Evolutionary conservation across 2,329 filamentous ascomycete species (phyloP).

Genomic region (Trichoderma hamatum): DNA sequence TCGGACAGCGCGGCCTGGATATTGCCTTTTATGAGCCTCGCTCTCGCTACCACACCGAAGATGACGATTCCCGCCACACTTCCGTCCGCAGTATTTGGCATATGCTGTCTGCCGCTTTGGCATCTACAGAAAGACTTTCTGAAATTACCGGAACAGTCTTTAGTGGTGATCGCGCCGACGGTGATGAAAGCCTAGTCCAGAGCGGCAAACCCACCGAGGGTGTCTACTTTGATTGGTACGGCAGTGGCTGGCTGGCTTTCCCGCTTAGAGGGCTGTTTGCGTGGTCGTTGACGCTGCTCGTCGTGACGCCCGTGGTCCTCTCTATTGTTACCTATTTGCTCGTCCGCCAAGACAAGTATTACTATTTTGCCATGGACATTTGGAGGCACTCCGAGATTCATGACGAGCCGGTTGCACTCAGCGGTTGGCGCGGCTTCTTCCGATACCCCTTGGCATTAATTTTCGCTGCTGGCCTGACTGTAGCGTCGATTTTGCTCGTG

Average conservation of each 20-base stretch:
- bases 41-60: conserved; percentile 84
- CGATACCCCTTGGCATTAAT: conserved; percentile 77
- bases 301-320: conserved; percentile 75
- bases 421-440: conserved; percentile 81
- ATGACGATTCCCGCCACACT: conserved; percentile 83
- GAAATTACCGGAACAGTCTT: conserved; percentile 69
- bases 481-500: conserved; percentile 74
- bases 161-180: conserved; percentile 58
- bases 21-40: conserved; percentile 89
- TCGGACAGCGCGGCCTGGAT: conserved; percentile 86
- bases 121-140: conserved; percentile 72
- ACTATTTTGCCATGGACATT: conserved; percentile 72
- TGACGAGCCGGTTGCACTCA: conserved; percentile 64
- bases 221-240: conserved; percentile 95
- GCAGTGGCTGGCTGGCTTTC: conserved; percentile 76
- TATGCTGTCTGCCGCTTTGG: conserved; percentile 84
- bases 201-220: conserved; percentile 69
- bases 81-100: conserved; percentile 79
- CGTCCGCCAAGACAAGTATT: conserved; percentile 76
- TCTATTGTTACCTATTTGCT: conserved; percentile 70
- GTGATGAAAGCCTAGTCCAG: conserved; percentile 61
- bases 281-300: conserved; percentile 79
- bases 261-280: conserved; percentile 83
- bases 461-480: conserved; percentile 67
- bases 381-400: conserved; percentile 57